Base-by-base conservation (phyloP, 345 rosid genomes). In the Murraya paniculata region DNA sequence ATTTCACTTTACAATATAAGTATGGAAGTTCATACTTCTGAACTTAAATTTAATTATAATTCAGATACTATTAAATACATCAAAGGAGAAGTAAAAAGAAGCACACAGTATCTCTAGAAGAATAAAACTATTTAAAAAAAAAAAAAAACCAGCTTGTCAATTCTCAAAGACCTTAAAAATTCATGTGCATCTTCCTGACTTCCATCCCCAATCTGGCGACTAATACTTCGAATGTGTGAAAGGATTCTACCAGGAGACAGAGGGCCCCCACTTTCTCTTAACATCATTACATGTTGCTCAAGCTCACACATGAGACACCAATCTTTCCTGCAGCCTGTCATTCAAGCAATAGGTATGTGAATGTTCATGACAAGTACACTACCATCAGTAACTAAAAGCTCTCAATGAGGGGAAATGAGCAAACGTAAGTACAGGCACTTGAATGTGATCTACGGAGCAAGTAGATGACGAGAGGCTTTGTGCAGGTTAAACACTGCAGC, bases 111-210 rank as follows among this genome's bases (percentile, higher is more conserved):
- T 57, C 66, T 28, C 16, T 22, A 73, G 38, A 70, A 31, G 69
- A 18, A 38, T 58, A 21, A 48, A 77, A 70, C 58, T 19, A 6
- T 25, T 25, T n/a, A n/a, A n/a, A n/a, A n/a, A n/a, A 59, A 45
- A 38, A 31, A 57, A 60, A 45, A 38, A 75, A 10, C 66, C 36
- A 59, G 67, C 76, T 59, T 67, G 76, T 48, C 77, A 79, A 75
- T 71, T 64, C 71, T 35, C 48, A 78, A 55, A 75, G 27, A 93
- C 97, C 97, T 93, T 88, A 91, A 82, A 85, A 91, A 93, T 73
- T 93, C 97, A 79, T 93, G 97, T 33, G 97, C 97, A 86, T 93
- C 97, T 89, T 93, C 95, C 82, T 91, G 97, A 82, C 92, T 93
- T 74, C 95, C 95, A 82, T 90, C 89, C 58, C 97, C 94, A 83